phyloP scores from a whole-genome alignment of 176 grass and related monocot species.

The Oryza officinalis region DNA sequence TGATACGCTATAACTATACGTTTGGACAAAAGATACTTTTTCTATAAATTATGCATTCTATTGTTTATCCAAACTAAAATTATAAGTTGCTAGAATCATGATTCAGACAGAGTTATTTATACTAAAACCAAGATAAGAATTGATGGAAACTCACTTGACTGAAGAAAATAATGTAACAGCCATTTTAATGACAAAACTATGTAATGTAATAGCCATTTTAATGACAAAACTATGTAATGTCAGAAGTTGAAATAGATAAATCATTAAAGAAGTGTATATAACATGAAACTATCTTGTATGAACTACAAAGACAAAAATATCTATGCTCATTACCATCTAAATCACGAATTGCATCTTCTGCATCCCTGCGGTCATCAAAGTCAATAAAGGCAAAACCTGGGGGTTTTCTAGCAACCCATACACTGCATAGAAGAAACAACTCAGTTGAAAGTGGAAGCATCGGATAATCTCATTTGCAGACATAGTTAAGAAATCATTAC shows the following conservation, averaged over 20 bases:
- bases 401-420: constrained; percentile 93
- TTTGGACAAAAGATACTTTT: not conserved
- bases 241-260: constrained; percentile 17
- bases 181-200: not conserved
- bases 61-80: not conserved
- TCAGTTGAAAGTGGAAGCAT: constrained; percentile 20
- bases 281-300: not conserved
- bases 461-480: constrained; percentile 3
- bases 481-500: constrained; percentile 15
- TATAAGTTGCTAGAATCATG: not conserved
- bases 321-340: constrained; percentile 60
- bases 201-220: not conserved
- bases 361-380: constrained; percentile 83
- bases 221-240: not conserved
- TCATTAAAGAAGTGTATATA: not conserved
- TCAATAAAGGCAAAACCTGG: constrained; percentile 91
- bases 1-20: not conserved
- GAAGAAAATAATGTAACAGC: not conserved
- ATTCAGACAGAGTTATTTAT: not conserved
- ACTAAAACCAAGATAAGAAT: not conserved
- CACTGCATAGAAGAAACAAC: constrained; percentile 57
- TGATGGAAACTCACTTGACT: not conserved
- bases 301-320: not conserved
- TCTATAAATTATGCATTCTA: not conserved
- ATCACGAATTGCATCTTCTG: constrained; percentile 78